Conservation (phyloP, 495 filamentous ascomycete genomes). For the Choiromyces venosus region DNA sequence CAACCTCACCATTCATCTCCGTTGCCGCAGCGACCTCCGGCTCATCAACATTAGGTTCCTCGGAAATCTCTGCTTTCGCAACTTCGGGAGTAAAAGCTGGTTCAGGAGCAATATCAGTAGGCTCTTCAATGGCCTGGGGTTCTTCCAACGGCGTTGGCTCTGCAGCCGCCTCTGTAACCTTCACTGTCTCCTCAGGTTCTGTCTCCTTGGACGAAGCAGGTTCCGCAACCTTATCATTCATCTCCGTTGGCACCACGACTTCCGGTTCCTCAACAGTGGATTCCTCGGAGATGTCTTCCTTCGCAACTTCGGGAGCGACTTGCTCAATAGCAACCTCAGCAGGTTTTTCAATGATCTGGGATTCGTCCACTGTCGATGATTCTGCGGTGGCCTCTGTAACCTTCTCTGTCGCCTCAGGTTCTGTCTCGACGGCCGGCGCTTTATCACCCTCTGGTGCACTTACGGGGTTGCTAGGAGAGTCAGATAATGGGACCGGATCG, state of each 20-base stretch:
- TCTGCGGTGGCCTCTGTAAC: neutral
- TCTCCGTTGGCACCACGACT: neutral
- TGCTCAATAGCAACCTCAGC: constrained; percentile 59
- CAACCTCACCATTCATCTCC: neutral
- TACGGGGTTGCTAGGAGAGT: constrained; percentile 70
- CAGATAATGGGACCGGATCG: constrained; percentile 69
- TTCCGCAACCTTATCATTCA: constrained; percentile 6
- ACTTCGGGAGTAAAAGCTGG: neutral
- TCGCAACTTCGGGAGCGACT: neutral
- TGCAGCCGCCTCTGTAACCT: neutral
- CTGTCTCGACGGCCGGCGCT: constrained; percentile 53
- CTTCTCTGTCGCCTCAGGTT: neutral
- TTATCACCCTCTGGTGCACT: constrained; percentile 66
- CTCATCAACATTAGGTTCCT: neutral
- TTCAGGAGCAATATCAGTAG: constrained; percentile 63
- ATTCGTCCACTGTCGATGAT: constrained; percentile 63
- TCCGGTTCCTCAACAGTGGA: neutral
- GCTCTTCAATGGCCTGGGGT: constrained; percentile 67
- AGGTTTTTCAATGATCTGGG: constrained; percentile 69
- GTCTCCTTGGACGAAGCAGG: neutral
- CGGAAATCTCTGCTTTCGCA: neutral
- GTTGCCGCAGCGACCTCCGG: neutral
- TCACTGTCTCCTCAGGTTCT: neutral
- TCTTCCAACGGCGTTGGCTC: constrained; percentile 61
- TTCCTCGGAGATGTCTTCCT: neutral